Evolutionary conservation across 345 rosid species (phyloP).

Genomic region (Ceriops zippeliana): DNA sequence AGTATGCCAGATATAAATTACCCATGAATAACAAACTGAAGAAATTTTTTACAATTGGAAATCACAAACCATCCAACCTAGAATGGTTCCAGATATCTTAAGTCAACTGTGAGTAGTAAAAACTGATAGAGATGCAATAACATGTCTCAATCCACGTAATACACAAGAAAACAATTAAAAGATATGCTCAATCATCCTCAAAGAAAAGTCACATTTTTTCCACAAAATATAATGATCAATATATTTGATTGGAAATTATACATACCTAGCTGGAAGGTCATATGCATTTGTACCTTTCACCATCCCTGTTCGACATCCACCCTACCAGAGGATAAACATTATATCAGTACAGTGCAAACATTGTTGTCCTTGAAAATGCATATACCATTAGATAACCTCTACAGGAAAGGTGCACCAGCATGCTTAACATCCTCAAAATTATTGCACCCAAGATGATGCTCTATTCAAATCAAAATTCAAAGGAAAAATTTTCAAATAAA

Average conservation of each 20-base stretch:
- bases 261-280: slow-evolving; percentile 95
- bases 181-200: background rate
- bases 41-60: background rate
- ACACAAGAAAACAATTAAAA: background rate
- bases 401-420: background rate
- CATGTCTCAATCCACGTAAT: background rate
- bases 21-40: background rate
- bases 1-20: too few relatives aligned
- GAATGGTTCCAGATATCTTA: background rate
- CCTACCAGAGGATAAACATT: slow-evolving; percentile 46
- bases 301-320: slow-evolving; percentile 98
- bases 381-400: background rate
- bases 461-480: background rate
- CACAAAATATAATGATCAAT: background rate
- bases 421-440: background rate
- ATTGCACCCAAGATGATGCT: background rate
- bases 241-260: background rate
- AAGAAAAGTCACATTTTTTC: background rate
- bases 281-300: slow-evolving; percentile 91
- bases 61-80: background rate
- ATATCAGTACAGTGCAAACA: slow-evolving; percentile 10
- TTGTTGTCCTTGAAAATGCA: slow-evolving; percentile 6
- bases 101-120: background rate
- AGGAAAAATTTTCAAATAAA: slow-evolving; percentile 10
- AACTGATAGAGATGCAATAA: background rate